phyloP scores from a whole-genome alignment of 2,329 filamentous ascomycete genomes.

The Zopfia rhizophila region DNA sequence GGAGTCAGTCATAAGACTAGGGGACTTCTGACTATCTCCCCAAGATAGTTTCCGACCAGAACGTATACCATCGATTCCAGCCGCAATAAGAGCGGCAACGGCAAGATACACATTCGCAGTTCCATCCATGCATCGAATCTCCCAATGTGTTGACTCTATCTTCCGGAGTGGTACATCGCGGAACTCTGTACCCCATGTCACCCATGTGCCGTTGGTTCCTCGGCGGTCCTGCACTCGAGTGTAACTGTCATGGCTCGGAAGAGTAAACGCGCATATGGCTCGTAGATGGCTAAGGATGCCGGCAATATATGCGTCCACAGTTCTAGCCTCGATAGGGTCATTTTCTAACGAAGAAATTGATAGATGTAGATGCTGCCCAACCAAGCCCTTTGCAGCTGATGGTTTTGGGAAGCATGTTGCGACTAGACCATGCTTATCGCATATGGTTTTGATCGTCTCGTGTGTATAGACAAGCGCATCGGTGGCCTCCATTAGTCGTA shows the following conservation, averaged over 20 bases:
- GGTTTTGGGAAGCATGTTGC: neutral
- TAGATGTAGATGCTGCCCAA: neutral
- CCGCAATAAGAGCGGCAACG: neutral
- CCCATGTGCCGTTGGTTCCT: neutral
- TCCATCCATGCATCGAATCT: conserved; percentile 8
- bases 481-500: conserved; percentile 8
- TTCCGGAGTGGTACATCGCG: conserved; percentile 11
- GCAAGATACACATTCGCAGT: conserved; percentile 8
- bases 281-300: conserved; percentile 1
- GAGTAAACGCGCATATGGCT: conserved; percentile 3
- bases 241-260: conserved; percentile 5
- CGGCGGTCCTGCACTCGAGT: neutral
- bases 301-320: neutral
- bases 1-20: no score
- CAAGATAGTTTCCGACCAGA: no score
- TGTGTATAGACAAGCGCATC: conserved; percentile 6
- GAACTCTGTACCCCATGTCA: conserved; percentile 12
- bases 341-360: conserved; percentile 1
- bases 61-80: neutral
- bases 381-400: neutral
- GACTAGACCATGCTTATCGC: neutral
- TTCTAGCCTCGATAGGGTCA: neutral
- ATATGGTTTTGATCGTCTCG: conserved; percentile 8
- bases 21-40: no score
- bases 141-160: conserved; percentile 6